Conservation (phyloP, 108 stramenopile species). For the Cyclotella sp. region DNA sequence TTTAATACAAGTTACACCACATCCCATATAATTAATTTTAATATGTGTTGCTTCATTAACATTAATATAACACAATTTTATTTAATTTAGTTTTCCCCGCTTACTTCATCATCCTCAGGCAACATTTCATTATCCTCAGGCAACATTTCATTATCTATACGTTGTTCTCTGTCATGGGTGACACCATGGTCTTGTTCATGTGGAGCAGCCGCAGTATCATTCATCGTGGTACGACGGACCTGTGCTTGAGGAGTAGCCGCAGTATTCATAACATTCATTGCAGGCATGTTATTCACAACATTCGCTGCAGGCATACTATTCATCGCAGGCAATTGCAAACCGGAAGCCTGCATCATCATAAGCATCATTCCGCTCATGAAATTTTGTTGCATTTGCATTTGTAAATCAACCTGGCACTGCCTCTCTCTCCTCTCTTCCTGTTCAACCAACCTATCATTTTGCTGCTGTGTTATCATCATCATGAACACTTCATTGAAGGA, state of each 20-base stretch:
- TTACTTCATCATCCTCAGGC: no score
- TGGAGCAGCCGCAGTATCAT: no score
- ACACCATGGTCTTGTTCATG: no score
- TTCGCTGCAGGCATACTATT: not conserved
- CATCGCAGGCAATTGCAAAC: not conserved
- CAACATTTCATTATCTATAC: no score
- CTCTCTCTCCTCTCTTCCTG: not conserved
- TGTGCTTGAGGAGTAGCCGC: no score
- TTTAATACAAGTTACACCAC: not conserved
- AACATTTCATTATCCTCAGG: no score
- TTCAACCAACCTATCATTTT: not conserved
- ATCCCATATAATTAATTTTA: not conserved
- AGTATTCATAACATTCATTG: not conserved
- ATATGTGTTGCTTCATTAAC: not conserved
- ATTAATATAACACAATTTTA: not conserved
- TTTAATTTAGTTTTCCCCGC: no score
- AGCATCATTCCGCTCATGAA: not conserved
- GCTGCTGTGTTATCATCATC: slow-evolving; percentile 1
- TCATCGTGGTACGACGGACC: no score
- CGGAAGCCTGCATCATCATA: not conserved
- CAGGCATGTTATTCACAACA: not conserved
- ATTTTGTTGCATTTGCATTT: not conserved
- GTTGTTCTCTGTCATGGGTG: no score
- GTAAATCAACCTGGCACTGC: not conserved
- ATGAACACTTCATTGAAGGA: not conserved